Percentiles rank a stretch among this genome's conserved stretches.
phyloP scores from a whole-genome alignment of 805 yeast genomes.

The Spathaspora arborariae region DNA sequence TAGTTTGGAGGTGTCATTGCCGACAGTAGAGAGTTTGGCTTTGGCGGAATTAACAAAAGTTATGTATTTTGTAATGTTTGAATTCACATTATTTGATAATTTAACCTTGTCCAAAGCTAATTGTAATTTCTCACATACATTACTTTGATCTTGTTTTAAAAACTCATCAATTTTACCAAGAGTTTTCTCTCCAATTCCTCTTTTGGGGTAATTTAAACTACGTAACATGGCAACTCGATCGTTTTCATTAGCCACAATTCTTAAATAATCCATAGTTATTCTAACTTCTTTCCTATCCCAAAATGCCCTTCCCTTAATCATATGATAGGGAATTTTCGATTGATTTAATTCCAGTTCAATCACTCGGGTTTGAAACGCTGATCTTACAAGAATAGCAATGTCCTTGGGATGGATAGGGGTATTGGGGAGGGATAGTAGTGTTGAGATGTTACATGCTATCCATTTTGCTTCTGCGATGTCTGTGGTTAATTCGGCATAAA shows the following conservation, averaged over 20 bases:
- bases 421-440: slow-evolving; percentile 42
- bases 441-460: slow-evolving; percentile 53
- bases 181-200: slow-evolving; percentile 65
- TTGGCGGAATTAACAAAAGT: slow-evolving; percentile 21
- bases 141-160: slow-evolving; percentile 4
- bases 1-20: slow-evolving; percentile 4
- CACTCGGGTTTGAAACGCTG: slow-evolving; percentile 55
- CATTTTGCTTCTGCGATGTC: slow-evolving; percentile 54
- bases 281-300: slow-evolving; percentile 75
- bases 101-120: not conserved
- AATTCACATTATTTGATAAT: slow-evolving; percentile 2
- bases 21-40: slow-evolving; percentile 7
- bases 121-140: slow-evolving; percentile 6
- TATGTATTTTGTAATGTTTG: slow-evolving; percentile 17
- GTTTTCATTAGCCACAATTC: slow-evolving; percentile 53
- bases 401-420: slow-evolving; percentile 48
- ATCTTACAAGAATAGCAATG: slow-evolving; percentile 68
- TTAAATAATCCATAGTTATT: slow-evolving; percentile 58
- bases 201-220: slow-evolving; percentile 54
- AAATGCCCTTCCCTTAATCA: slow-evolving; percentile 72
- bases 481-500: slow-evolving; percentile 36
- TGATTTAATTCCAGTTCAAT: slow-evolving; percentile 62
- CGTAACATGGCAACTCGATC: slow-evolving; percentile 61
- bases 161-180: slow-evolving; percentile 28
- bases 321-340: slow-evolving; percentile 56